Evolutionary conservation across 2,329 filamentous ascomycete species (phyloP), one percentile per base, ranked within the genome.

Genomic region (Sordariomycetes sp.): DNA sequence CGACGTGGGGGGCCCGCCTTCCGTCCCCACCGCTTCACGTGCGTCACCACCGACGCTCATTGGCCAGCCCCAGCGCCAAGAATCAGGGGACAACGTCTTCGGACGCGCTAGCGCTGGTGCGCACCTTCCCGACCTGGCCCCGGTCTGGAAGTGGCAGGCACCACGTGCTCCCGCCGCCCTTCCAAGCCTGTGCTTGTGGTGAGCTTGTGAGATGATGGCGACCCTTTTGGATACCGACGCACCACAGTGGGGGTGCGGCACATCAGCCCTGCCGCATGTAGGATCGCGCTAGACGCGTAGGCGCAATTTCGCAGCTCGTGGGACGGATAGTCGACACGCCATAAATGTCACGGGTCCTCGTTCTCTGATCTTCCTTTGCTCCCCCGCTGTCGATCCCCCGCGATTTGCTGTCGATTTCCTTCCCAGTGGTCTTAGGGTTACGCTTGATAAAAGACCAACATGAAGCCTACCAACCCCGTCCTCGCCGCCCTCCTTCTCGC

Each of bases 401-500:
- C 39, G 10, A n/a, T 45, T n/a, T 7, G 39, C n/a, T 45, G 3
- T n/a, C n/a, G 6, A 17, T 15, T n/a, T 17, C 7, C 8, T n/a
- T n/a, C 39, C 5, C 13, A 42, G n/a, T 7, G n/a, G 39, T 45
- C n/a, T 15, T 39, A 17, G 15, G 15, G 17, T 20, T 13, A 48
- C 3, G 12, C 36, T 24, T 8, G n/a, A 6, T 20, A 10, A 24
- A 22, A 22, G 10, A 20, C n/a, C 34, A 48, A 8, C 36, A 45
- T 54, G 52, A 54, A 28, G 51, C 20, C 35, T 24, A 12, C 52
- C 50, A 45, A 45, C 4, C 15, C 51, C 51, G 4, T 51, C 45
- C 17, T 57, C 51, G 10, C 45, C 12, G 15, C 56, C 8, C 36
- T 57, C 10, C 51, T 57, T 20, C 56, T 54, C 32, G 56, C 56